These are phyloP conservation scores for Coniferiporia sulphurascens DNA, from an alignment of 1,284 basidiomycete species.

Conservation along the genomic window DNA sequence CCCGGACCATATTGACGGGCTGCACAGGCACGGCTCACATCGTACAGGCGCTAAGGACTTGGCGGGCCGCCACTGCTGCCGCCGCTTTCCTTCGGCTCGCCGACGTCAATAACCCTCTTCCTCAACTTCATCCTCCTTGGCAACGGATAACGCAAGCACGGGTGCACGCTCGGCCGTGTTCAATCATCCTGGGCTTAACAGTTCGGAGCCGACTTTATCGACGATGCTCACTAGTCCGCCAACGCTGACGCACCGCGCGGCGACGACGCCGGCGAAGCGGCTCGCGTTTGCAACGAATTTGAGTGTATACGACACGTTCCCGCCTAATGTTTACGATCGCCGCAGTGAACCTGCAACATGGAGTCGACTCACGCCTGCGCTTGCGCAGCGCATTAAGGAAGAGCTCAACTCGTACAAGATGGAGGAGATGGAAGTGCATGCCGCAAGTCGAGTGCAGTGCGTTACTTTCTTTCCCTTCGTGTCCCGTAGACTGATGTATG, in stretches of 20 bases:
- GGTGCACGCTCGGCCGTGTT: conserved; percentile 33
- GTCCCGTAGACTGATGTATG: conserved; percentile 6
- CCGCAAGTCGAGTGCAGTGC: conserved; percentile 80
- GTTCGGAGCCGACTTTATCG: conserved; percentile 84
- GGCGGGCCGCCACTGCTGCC: conserved; percentile 43
- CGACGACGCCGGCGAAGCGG: conserved; percentile 64
- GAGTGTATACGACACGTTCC: conserved; percentile 95
- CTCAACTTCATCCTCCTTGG: not conserved
- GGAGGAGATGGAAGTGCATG: conserved; percentile 98
- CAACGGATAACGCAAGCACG: not conserved
- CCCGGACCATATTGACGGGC: conserved; percentile 81
- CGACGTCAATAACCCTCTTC: conserved; percentile 14
- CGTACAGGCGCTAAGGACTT: conserved; percentile 33
- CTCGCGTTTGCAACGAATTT: conserved; percentile 88
- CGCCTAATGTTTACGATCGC: conserved; percentile 86
- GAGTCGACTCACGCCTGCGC: conserved; percentile 89
- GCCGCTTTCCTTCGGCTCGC: conserved; percentile 54
- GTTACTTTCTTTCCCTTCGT: conserved; percentile 30
- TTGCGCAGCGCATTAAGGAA: conserved; percentile 95
- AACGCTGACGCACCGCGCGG: conserved; percentile 55
- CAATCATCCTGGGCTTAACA: conserved; percentile 63
- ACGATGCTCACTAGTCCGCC: conserved; percentile 42
- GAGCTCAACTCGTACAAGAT: conserved; percentile 96
- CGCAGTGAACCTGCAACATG: conserved; percentile 95
- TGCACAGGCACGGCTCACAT: conserved; percentile 60